Base-by-base conservation (phyloP, 768 basidiomycete genomes). In the Russula griseocarnosa region DNA sequence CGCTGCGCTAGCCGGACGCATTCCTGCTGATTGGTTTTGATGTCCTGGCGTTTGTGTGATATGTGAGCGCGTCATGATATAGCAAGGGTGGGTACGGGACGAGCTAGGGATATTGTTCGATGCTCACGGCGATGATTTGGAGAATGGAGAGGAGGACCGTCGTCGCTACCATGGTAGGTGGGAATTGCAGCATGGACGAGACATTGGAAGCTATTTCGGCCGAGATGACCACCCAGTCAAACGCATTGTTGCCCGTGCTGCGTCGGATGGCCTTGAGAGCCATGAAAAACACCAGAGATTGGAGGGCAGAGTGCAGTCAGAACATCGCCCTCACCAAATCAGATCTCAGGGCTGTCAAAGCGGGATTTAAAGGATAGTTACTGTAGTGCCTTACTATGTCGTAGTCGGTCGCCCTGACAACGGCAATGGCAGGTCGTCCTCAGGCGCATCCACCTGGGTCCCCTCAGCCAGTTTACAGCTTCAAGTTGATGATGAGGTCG, bases 11-110 rank as follows among this genome's bases (percentile, higher is more conserved):
- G 62, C 13, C 51, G 65, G 11, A 52, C 7, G 47, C 69, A 70
- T 11, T 64, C 69, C 22, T 64, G 55, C 49, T 69, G 68, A 46
- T 69, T 70, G 38, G n/a, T 38, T 44, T 69, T 66, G 52, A 70
- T 49, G 16, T 62, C 67, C 68, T 69, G 6, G 24, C 14, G 16
- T 38, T n/a, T 22, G 22, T 16, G 24, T 26, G 40, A 14, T 2
- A 40, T 56, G 28, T 64, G 30, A 54, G 42, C 57, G 22, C 28
- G 26, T 20, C 20, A 46, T 42, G n/a, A 30, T 7, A 22, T 8
- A 36, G 20, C 3, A 36, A 16, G 28, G 14, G 47, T 36, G 24
- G 24, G 11, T 49, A 5, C 0, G 24, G 47, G 51, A 42, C 13
- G 44, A 16, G 22, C 9, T n/a, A 11, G 9, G 34, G n/a, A 14